Percentiles rank a stretch among this genome's conserved stretches.
These are phyloP conservation scores for Amniculicola lignicola DNA, from an alignment of 495 filamentous ascomycete genomes.

Conservation along the genomic window DNA sequence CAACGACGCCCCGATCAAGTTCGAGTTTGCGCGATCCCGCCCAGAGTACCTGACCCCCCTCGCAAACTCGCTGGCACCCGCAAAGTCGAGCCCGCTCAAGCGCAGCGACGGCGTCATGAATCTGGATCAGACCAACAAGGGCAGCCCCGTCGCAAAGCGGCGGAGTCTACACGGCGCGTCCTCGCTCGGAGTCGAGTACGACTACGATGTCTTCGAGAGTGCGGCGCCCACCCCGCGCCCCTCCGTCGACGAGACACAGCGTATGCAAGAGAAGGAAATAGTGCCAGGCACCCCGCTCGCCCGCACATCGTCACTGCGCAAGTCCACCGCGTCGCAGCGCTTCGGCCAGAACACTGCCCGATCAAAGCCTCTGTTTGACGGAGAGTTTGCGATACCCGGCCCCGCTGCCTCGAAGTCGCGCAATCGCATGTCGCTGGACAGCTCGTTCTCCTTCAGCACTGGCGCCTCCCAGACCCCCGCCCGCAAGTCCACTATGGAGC, in stretches of 20 bases:
- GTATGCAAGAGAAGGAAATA: constrained; percentile 7
- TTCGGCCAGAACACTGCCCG: constrained; percentile 39
- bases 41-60: constrained; percentile 24
- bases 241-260: constrained; percentile 1
- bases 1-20: constrained; percentile 39
- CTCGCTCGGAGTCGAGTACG: constrained; percentile 58
- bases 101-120: constrained; percentile 88
- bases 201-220: constrained; percentile 76
- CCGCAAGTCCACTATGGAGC: constrained; percentile 40
- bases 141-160: constrained; percentile 81
- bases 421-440: constrained; percentile 73
- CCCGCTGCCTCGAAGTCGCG: constrained; percentile 50
- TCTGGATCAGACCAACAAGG: constrained; percentile 69
- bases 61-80: constrained; percentile 44
- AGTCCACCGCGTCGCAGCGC: constrained; percentile 83
- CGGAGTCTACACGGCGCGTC: constrained; percentile 72
- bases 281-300: constrained; percentile 18
- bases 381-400: constrained; percentile 51
- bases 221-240: constrained; percentile 35
- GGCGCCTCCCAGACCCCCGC: constrained; percentile 54
- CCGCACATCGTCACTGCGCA: constrained; percentile 52
- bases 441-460: constrained; percentile 46
- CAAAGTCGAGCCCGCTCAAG: constrained; percentile 82
- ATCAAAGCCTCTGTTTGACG: constrained; percentile 38
- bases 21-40: constrained; percentile 39